These are phyloP conservation scores for Sonneratia alba DNA, from an alignment of 345 rosid genomes.

Conservation along the genomic window DNA sequence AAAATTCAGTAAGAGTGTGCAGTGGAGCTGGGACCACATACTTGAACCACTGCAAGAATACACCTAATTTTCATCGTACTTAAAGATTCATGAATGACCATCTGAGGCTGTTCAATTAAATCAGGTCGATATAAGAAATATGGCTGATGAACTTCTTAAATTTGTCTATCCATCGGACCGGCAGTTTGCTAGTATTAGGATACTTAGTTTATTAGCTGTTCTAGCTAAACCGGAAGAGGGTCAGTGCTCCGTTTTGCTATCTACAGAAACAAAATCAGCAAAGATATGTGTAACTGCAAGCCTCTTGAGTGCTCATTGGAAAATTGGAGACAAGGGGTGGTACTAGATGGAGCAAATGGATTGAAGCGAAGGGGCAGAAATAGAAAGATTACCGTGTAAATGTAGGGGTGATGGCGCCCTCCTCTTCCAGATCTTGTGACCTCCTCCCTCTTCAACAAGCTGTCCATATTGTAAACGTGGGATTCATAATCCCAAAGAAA, in stretches of 20 bases:
- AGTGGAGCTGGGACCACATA: neutral
- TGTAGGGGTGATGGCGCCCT: constrained; percentile 67
- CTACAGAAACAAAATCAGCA: constrained; percentile 6
- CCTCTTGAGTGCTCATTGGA: neutral
- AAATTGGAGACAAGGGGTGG: neutral
- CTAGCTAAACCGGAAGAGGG: neutral
- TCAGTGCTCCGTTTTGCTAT: constrained; percentile 3
- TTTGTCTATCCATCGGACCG: neutral
- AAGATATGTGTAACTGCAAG: neutral
- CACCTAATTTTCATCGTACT: neutral
- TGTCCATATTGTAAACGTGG: constrained; percentile 1
- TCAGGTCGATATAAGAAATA: neutral
- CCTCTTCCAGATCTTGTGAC: constrained; percentile 74
- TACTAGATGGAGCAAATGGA: neutral
- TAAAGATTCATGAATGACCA: neutral
- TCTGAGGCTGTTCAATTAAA: neutral
- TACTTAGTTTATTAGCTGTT: neutral
- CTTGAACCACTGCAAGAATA: neutral
- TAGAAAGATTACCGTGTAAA: constrained; percentile 51
- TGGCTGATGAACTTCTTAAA: neutral
- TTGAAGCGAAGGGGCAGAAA: neutral
- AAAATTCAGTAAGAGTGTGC: neutral
- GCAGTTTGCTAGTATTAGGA: neutral
- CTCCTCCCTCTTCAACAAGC: constrained; percentile 53
- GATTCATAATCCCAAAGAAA: neutral